Evolutionary conservation across 202 grass and related monocot species (phyloP).

Genomic region (Musa balbisiana): DNA sequence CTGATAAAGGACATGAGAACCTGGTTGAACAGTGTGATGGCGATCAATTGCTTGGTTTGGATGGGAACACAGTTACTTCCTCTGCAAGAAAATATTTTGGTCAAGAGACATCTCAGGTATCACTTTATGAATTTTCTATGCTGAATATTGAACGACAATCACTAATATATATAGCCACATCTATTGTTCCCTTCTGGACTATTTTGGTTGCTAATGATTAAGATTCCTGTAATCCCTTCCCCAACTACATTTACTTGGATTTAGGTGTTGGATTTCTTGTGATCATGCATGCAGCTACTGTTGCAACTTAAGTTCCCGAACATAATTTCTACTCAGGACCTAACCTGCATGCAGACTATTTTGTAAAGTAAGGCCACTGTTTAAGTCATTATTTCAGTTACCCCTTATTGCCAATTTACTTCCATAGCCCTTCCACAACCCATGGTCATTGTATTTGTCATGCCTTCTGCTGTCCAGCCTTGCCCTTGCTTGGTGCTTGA

Average conservation of each 20-base stretch:
- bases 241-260: neutral
- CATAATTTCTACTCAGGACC: too few relatives aligned
- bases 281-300: too few relatives aligned
- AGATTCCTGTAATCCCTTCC: neutral
- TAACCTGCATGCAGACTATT: too few relatives aligned
- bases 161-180: neutral
- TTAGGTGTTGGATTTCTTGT: neutral
- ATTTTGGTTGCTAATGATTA: neutral
- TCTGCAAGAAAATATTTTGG: slow-evolving; percentile 31
- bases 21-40: slow-evolving; percentile 23
- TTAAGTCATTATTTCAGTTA: too few relatives aligned
- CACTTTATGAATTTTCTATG: neutral
- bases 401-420: too few relatives aligned
- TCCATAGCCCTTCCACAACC: too few relatives aligned
- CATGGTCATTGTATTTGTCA: too few relatives aligned
- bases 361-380: too few relatives aligned
- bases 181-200: neutral
- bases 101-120: slow-evolving; percentile 49
- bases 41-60: slow-evolving; percentile 21
- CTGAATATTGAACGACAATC: neutral
- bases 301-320: too few relatives aligned
- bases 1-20: slow-evolving; percentile 1
- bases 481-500: too few relatives aligned
- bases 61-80: slow-evolving; percentile 26
- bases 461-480: too few relatives aligned